Evolutionary conservation across 768 basidiomycete genomes (phyloP).

Genomic region (Rhodosporidiobolus odoratus): DNA sequence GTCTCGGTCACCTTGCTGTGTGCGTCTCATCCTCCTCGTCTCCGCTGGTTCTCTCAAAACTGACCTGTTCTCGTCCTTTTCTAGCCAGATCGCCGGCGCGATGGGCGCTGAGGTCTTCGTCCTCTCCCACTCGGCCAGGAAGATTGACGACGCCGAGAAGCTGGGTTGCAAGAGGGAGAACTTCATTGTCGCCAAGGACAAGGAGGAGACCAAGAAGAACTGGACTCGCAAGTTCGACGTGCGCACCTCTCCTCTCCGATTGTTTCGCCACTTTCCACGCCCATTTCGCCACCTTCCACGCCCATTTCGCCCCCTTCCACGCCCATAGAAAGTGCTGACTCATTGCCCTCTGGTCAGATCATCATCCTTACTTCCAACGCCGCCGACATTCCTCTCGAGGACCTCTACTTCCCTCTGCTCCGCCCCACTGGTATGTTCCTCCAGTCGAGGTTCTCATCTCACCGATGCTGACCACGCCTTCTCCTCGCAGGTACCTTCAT

Average conservation of each 20-base stretch:
- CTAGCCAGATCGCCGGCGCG: conserved; percentile 38
- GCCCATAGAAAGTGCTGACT: no score
- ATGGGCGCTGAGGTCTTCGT: conserved; percentile 54
- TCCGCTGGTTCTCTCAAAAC: not conserved
- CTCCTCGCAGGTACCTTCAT: conserved; percentile 24
- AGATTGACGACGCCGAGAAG: conserved; percentile 56
- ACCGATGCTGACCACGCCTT: not conserved
- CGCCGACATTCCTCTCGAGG: conserved; percentile 51
- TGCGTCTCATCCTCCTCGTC: not conserved
- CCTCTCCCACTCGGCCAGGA: conserved; percentile 56
- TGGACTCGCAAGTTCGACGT: conserved; percentile 43
- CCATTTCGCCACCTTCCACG: no score
- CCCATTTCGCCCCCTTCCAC: not conserved
- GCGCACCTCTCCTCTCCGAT: not conserved
- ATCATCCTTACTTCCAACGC: conserved; percentile 47
- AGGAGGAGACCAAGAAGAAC: conserved; percentile 13
- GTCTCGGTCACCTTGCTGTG: conserved; percentile 48
- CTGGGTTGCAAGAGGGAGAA: conserved; percentile 48
- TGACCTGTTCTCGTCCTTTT: conserved; percentile 6
- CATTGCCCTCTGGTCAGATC: conserved; percentile 10
- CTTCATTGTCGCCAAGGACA: conserved; percentile 36
- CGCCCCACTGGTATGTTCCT: conserved; percentile 49
- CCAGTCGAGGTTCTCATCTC: no score
- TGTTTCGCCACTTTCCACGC: not conserved
- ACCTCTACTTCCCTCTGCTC: conserved; percentile 54